Base-by-base conservation (phyloP, 805 yeast species). In the Yarrowia porcina region DNA sequence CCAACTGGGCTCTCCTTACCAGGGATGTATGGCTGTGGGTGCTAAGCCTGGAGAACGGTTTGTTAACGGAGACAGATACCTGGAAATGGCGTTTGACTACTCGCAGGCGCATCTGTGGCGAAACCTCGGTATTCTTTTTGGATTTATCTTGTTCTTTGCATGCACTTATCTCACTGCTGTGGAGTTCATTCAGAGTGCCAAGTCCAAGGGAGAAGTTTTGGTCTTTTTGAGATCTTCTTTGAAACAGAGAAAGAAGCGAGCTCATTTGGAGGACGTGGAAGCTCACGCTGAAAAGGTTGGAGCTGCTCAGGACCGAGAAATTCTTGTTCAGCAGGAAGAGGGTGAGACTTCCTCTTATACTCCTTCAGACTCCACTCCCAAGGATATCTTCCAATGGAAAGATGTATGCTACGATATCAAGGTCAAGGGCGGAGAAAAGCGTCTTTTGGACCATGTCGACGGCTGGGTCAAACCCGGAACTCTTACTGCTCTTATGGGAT, bases 401-500 rank as follows among this genome's bases (percentile, higher is more conserved):
- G 52, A 45, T 15, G 52, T 45, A 20, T 45, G 52, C 30, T 45
- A 45, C 52, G 52, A 45, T 9, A 45, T 45, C 52, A 45, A 45
- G 52, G 52, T 45, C 25, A 45, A 45, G 52, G 52, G 27, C 25
- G 52, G 52, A 5, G 52, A 45, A 4, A 44, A 44, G 27, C 79
- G 90, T 69, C 78, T 84, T 65, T 81, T 88, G 65, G 77, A 79
- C 65, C 80, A 82, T 66, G 89, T 88, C 63, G 89, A 86, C 71
- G 94, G 93, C 59, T 88, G 89, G 88, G 91, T 88, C 52, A 86
- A 86, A 70, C 92, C 92, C 9, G 92, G 92, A 66, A 87, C 90
- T 45, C 76, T 88, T 70, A 88, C 93, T 59, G 94, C 94, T 2
- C 74, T 85, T 61, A 84, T 84, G 88, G 89, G 90, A 68, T 85